Evolutionary conservation across 768 basidiomycete genomes (phyloP).

Genomic region (Lactarius quietus): DNA sequence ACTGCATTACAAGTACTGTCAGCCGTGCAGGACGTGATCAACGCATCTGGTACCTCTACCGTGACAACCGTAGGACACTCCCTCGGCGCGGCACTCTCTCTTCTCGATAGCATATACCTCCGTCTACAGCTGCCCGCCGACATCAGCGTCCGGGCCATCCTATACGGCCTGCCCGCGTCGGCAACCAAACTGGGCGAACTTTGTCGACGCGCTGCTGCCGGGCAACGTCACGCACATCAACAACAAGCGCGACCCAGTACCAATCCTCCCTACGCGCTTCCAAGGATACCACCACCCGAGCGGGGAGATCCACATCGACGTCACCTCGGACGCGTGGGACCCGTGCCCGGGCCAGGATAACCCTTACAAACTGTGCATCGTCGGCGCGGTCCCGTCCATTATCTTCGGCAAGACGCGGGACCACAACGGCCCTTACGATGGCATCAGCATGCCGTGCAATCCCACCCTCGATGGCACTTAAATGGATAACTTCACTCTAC

Average conservation of each 20-base stretch:
- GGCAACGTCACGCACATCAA: slow-evolving; percentile 33
- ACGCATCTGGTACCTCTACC: slow-evolving; percentile 34
- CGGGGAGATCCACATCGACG: slow-evolving; percentile 54
- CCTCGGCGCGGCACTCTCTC: slow-evolving; percentile 31
- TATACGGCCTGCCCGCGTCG: slow-evolving; percentile 49
- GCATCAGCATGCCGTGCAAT: neutral
- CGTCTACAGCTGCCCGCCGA: slow-evolving; percentile 28
- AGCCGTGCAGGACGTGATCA: slow-evolving; percentile 41
- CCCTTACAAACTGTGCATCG: neutral
- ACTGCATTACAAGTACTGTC: slow-evolving; percentile 41
- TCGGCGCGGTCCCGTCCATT: neutral
- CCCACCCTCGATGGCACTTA: neutral
- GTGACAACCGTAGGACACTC: slow-evolving; percentile 43
- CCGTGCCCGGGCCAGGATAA: slow-evolving; percentile 38
- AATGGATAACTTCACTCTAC: neutral
- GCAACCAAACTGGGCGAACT: slow-evolving; percentile 36
- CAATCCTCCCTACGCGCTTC: slow-evolving; percentile 51
- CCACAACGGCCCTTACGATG: slow-evolving; percentile 1
- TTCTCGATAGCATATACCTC: slow-evolving; percentile 32
- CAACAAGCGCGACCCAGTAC: slow-evolving; percentile 44
- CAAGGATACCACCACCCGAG: slow-evolving; percentile 50
- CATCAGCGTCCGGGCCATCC: slow-evolving; percentile 39
- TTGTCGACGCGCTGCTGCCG: slow-evolving; percentile 22
- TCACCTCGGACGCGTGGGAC: slow-evolving; percentile 36
- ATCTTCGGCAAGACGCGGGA: neutral